Evolutionary conservation across 2,329 filamentous ascomycete genomes (phyloP).

Genomic region (Epichloe festucae): DNA sequence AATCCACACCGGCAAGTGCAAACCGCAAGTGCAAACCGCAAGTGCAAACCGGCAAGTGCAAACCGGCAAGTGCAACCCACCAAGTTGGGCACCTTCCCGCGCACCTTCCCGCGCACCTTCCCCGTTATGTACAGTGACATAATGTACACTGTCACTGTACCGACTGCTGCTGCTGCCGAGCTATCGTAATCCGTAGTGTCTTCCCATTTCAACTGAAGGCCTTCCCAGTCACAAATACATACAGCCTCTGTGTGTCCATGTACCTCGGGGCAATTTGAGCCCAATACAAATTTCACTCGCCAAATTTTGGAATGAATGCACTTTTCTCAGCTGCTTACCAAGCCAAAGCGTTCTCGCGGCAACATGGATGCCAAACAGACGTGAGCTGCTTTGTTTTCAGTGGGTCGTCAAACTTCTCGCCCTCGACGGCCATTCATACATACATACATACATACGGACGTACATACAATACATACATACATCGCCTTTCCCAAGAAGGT

Average conservation of each 20-base stretch:
- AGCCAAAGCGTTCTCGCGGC: not conserved
- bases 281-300: too few species aligned
- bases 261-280: too few species aligned
- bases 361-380: not conserved
- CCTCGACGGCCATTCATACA: not conserved
- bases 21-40: not conserved
- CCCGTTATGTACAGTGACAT: too few species aligned
- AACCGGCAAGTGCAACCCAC: conserved; percentile 1
- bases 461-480: not conserved
- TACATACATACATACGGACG: not conserved
- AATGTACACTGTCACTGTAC: not conserved
- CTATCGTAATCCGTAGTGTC: too few species aligned
- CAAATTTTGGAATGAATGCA: too few species aligned
- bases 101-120: too few species aligned
- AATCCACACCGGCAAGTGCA: too few species aligned
- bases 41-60: not conserved
- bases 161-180: not conserved
- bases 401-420: not conserved
- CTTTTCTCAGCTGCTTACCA: too few species aligned
- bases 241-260: too few species aligned
- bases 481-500: not conserved
- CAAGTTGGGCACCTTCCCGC: not conserved
- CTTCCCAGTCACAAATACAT: too few species aligned
- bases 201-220: too few species aligned
- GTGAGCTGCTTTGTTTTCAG: not conserved